Conservation (phyloP, 2,329 filamentous ascomycete genomes). For the Clonostachys rhizophaga region DNA sequence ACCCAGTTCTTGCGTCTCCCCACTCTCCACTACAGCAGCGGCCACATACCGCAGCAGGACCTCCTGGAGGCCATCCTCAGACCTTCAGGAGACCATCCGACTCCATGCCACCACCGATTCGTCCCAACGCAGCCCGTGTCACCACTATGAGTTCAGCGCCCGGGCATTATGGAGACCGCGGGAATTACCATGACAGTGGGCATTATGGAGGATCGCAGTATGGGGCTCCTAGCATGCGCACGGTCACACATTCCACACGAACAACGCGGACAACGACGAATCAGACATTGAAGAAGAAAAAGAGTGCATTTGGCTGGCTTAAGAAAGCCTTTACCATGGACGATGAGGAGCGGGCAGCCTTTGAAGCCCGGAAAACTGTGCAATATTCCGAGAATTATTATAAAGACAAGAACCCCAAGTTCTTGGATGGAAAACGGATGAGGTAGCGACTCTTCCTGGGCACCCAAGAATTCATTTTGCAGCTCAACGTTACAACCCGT, state of each 20-base stretch:
- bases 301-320: slow-evolving; percentile 63
- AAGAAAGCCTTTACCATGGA: slow-evolving; percentile 64
- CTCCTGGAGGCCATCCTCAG: slow-evolving; percentile 9
- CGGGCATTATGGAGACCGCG: too few species aligned
- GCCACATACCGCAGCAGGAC: slow-evolving; percentile 39
- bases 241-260: too few species aligned
- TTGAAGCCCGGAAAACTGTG: slow-evolving; percentile 48
- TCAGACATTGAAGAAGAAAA: slow-evolving; percentile 56
- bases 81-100: slow-evolving; percentile 23
- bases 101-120: slow-evolving; percentile 40
- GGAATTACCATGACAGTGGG: too few species aligned
- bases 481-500: too few species aligned
- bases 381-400: slow-evolving; percentile 42
- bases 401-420: slow-evolving; percentile 44
- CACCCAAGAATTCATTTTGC: too few species aligned
- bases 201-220: too few species aligned
- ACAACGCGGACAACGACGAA: slow-evolving; percentile 12
- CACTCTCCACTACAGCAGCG: slow-evolving; percentile 59
- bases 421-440: slow-evolving; percentile 50
- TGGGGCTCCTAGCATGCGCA: too few species aligned
- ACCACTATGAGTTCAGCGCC: slow-evolving; percentile 40
- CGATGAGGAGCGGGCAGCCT: slow-evolving; percentile 57
- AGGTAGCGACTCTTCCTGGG: slow-evolving; percentile 9
- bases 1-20: slow-evolving; percentile 57
- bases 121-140: slow-evolving; percentile 48